Evolutionary conservation across 257 asterid genomes (phyloP), one percentile per base, ranked within the genome.

Genomic region (Striga asiatica): DNA sequence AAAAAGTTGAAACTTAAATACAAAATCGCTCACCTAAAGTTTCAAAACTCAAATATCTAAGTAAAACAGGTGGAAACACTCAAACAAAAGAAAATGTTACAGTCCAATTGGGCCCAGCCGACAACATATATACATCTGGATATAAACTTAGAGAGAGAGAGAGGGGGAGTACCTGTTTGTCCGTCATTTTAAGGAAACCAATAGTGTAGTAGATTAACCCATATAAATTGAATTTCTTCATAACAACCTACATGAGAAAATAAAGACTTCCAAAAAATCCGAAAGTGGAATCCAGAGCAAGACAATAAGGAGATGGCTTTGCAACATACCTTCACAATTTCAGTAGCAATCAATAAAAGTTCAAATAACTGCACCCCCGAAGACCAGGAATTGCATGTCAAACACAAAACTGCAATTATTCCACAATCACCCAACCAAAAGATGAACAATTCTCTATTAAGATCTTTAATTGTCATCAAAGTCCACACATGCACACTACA

Each of bases 181-280:
- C 97, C 1, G 98, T 82, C 72, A 85, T 84, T 76, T 88, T 95
- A 67, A 87, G 84, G 74, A 87, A 88, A 64, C 94, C 88, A 61
- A 91, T 78, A 25, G 85, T 84, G 71, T 74, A 81, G 77, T 87
- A 88, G 48, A 76, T 91, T 64, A 91, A 76, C 74, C 88, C 98
- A 69, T 82, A 74, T 60, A 82, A 72, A 75, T 82, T 88, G 76
- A n/a, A n/a, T n/a, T n/a, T n/a, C n/a, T 71, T 68, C 67, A 61
- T 72, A 48, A 91, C 71, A 62, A 78, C 83, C 98, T 91, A 62
- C 22, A 56, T 2, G 22, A 34, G 71, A 34, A 54, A 54, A 57
- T 13, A 60, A 64, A 56, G 47, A 16, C 55, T 39, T 50, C 14
- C 19, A 62, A 61, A 13, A 20, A 28, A 34, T 66, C 54, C 21